A percentile compares a stretch with the other conserved stretches of the same genome.
Conservation (phyloP, 108 stramenopile genomes). For the Pseudonitzschia delicatissima region DNA sequence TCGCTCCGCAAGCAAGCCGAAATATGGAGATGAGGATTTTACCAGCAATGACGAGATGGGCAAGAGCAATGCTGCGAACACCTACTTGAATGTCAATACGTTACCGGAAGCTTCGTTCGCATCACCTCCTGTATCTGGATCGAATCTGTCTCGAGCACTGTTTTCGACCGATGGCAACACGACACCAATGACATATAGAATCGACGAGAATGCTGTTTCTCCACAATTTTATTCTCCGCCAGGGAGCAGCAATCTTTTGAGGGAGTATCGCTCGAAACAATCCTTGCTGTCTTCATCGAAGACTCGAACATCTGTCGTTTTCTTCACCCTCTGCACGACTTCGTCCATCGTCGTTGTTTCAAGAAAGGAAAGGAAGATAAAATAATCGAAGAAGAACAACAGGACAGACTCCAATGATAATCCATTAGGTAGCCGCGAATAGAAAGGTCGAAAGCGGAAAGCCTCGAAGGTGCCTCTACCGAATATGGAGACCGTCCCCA, state of each 20-base stretch:
- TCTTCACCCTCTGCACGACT: background rate
- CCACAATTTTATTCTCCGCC: background rate
- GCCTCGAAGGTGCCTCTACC: background rate
- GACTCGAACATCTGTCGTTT: background rate
- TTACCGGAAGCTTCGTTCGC: background rate
- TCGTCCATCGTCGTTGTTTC: background rate
- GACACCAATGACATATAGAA: background rate
- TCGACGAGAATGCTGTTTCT: background rate
- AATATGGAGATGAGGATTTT: background rate
- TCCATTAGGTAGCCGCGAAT: too few relatives aligned
- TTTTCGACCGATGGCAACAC: background rate
- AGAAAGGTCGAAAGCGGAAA: background rate
- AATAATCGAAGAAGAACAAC: too few relatives aligned
- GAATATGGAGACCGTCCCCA: background rate
- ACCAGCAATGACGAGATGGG: background rate
- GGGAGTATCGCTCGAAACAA: background rate
- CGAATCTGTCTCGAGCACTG: background rate
- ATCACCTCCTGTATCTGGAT: background rate
- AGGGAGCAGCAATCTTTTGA: background rate
- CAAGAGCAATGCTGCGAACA: background rate
- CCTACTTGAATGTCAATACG: background rate
- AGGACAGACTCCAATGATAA: too few relatives aligned
- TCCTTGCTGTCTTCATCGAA: conserved; percentile 2
- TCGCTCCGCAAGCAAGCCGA: background rate
- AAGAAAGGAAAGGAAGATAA: background rate